Conservation (phyloP, 148 eudicot genomes). For the Euryodendron excelsum region DNA sequence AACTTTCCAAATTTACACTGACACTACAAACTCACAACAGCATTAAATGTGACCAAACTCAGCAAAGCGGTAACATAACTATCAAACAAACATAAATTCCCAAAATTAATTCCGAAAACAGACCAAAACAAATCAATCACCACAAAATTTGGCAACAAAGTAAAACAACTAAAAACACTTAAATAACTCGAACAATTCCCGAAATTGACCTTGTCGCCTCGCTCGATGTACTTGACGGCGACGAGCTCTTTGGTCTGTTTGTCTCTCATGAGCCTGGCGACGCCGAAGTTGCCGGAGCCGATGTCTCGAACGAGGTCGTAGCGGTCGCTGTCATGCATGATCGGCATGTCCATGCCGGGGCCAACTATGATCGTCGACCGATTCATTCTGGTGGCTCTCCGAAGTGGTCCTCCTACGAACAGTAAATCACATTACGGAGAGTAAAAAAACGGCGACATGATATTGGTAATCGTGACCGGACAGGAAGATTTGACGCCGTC, state of each 20-base stretch:
- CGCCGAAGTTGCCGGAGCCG: slow-evolving; percentile 60
- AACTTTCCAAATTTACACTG: no score
- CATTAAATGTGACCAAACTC: slow-evolving; percentile 7
- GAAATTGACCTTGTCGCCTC: slow-evolving; percentile 55
- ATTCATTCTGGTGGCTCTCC: slow-evolving; percentile 24
- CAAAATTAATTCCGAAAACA: not conserved
- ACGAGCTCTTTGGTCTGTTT: slow-evolving; percentile 45
- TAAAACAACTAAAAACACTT: no score
- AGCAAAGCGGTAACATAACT: not conserved
- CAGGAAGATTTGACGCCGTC: no score
- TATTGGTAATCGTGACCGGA: no score
- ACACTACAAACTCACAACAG: not conserved
- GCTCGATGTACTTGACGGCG: slow-evolving; percentile 56
- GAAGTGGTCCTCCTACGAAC: no score
- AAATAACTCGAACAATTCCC: not conserved
- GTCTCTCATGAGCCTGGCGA: slow-evolving; percentile 53
- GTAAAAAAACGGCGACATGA: no score
- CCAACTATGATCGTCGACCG: slow-evolving; percentile 24
- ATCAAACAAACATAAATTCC: not conserved
- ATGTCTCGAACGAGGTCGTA: slow-evolving; percentile 48
- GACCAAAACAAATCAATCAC: not conserved
- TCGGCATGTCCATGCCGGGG: slow-evolving; percentile 41
- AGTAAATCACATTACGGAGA: no score
- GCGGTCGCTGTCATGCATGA: slow-evolving; percentile 53
- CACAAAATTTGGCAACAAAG: no score